These are phyloP conservation scores for Taphrina confusa DNA, from an alignment of 1,139 yeast species.

Conservation along the genomic window DNA sequence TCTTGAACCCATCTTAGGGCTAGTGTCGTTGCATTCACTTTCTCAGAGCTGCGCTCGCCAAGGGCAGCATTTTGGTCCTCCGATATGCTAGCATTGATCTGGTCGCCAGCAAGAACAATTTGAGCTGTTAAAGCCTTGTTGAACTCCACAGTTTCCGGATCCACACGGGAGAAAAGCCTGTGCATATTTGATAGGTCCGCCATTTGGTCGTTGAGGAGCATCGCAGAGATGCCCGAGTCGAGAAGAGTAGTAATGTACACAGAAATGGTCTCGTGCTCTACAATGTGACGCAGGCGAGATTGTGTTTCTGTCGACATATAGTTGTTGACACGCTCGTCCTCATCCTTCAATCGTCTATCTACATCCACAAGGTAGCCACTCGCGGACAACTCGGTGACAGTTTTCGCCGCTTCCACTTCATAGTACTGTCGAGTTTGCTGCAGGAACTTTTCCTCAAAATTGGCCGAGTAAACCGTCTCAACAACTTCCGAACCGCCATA, in stretches of 20 bases:
- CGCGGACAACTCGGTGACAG: constrained; percentile 53
- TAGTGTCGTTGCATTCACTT: constrained; percentile 52
- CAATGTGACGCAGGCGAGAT: constrained; percentile 54
- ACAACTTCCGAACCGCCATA: constrained; percentile 22
- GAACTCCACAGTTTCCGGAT: constrained; percentile 55
- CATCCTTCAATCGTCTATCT: constrained; percentile 58
- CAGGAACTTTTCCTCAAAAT: constrained; percentile 68
- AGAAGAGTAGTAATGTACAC: constrained; percentile 58
- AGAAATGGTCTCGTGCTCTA: constrained; percentile 66
- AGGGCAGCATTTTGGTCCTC: constrained; percentile 9
- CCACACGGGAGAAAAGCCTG: constrained; percentile 57
- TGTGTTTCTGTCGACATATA: constrained; percentile 60
- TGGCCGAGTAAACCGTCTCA: constrained; percentile 57
- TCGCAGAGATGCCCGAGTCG: constrained; percentile 55
- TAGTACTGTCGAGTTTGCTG: constrained; percentile 61
- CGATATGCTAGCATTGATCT: constrained; percentile 43
- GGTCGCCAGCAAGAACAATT: constrained; percentile 52
- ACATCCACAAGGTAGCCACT: constrained; percentile 59
- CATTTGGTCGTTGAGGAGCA: constrained; percentile 54
- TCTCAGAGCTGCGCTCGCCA: constrained; percentile 43
- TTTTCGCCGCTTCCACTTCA: constrained; percentile 52
- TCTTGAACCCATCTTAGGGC: constrained; percentile 73
- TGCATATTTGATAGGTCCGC: constrained; percentile 54
- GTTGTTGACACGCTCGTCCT: constrained; percentile 57
- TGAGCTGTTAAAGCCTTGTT: constrained; percentile 55